Base-by-base conservation (phyloP, 1,284 basidiomycete genomes). In the Tilletia caries region DNA sequence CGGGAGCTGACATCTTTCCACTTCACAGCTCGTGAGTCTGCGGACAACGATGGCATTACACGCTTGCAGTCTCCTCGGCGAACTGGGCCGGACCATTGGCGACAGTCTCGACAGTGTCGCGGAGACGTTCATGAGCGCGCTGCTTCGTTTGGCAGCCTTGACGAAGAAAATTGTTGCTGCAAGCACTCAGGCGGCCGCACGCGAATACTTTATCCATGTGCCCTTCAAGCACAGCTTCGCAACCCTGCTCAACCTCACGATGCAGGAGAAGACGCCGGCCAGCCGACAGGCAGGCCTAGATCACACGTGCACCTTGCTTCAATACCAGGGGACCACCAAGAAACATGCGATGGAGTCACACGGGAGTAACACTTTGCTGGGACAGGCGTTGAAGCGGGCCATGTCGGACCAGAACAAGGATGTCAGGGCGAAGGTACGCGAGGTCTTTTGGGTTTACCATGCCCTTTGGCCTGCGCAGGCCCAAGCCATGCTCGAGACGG, bases 81-180 rank as follows among this genome's bases (percentile, higher is more conserved):
- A 98, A 77, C 86, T 98, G 27, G 89, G 90, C 2, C 70, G 77
- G 12, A 70, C 72, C 44, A 68, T 78, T 2, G 75, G 78, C 27
- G 81, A 86, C 50, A 84, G 88, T 23, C 87, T 98, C 18, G 90
- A 90, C n/a, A 78, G 88, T 3, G 25, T 54, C 13, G 72, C 77
- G 25, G 81, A 82, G 23, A 82, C 86, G 0, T 82, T 97, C 2
- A 86, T 95, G 67, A 87, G 88, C 12, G 88, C 91, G 72, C 87
- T 96, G 6, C 86, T 95, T 41, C 89, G 89, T 74, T 92, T 98
- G 92, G 90, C 92, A 32, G 90, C 90, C 6, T 90, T 92, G 71
- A 98, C 95, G n/a, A 99, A 99, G 85, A 96, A 94, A 82, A 90
- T 98, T 62, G 89, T 91, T 41, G 93, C 92, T 13, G 90, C 92